Percentiles rank a stretch among this genome's conserved stretches.
These are phyloP conservation scores for Annulohypoxylon maeteangense DNA, from an alignment of 495 filamentous ascomycete genomes.

Conservation along the genomic window DNA sequence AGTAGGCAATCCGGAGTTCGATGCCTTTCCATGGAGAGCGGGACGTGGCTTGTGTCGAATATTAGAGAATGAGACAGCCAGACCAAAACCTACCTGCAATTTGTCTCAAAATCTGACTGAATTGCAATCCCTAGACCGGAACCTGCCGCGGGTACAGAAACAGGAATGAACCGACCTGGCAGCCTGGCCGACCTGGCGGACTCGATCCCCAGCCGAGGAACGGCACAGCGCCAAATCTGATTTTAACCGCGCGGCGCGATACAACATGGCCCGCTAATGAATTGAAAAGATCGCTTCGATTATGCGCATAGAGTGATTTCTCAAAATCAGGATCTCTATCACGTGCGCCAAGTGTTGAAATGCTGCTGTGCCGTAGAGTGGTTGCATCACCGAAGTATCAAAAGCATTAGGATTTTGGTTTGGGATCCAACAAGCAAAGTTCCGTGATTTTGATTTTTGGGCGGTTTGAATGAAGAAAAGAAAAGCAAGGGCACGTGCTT, in stretches of 20 bases:
- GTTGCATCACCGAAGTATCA: slow-evolving; percentile 39
- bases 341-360: slow-evolving; percentile 4
- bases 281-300: background rate
- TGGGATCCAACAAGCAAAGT: slow-evolving; percentile 30
- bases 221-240: slow-evolving; percentile 29
- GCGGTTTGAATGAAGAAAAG: background rate
- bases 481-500: slow-evolving; percentile 1
- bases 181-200: background rate
- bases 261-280: slow-evolving; percentile 25
- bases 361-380: slow-evolving; percentile 33
- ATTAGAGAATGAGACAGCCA: slow-evolving; percentile 9
- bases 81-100: slow-evolving; percentile 5
- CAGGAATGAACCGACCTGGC: background rate
- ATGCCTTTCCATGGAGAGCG: slow-evolving; percentile 12
- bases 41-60: slow-evolving; percentile 22
- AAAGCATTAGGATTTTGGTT: slow-evolving; percentile 32
- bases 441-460: slow-evolving; percentile 11
- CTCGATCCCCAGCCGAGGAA: slow-evolving; percentile 13
- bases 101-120: slow-evolving; percentile 14
- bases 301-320: background rate
- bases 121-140: slow-evolving; percentile 5
- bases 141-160: slow-evolving; percentile 12
- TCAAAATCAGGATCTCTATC: background rate
- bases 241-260: slow-evolving; percentile 37
- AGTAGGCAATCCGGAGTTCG: background rate